phyloP scores from a whole-genome alignment of 306 rosid genomes.

The Vigna unguiculata region DNA sequence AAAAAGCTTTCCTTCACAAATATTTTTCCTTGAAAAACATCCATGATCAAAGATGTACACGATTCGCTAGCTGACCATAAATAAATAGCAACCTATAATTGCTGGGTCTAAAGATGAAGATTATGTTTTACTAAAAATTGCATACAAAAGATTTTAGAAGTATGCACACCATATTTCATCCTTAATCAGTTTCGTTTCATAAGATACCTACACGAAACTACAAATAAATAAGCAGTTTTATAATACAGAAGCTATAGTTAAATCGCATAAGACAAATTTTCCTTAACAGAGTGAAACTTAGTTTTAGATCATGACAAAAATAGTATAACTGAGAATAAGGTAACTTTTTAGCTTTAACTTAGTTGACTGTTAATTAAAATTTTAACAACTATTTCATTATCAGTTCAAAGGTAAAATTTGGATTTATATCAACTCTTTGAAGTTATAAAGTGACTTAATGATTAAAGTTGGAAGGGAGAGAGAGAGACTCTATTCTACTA shows the following conservation, averaged over 20 bases:
- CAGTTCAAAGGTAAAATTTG: conserved; percentile 24
- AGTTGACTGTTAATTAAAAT: conserved; percentile 6
- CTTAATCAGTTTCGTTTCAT: conserved; percentile 34
- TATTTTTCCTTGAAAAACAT: no score
- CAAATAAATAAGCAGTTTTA: neutral
- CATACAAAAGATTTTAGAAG: conserved; percentile 26
- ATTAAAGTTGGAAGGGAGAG: no score
- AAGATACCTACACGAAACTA: conserved; percentile 24
- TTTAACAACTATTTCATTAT: conserved; percentile 7
- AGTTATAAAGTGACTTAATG: no score
- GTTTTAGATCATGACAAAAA: conserved; percentile 14
- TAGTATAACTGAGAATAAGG: neutral
- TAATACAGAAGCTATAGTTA: neutral
- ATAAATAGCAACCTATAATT: neutral
- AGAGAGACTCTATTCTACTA: no score
- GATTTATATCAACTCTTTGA: conserved; percentile 11
- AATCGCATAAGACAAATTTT: neutral
- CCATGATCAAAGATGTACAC: no score
- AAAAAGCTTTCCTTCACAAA: no score
- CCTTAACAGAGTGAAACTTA: conserved; percentile 13
- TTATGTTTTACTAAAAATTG: neutral
- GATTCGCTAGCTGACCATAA: no score
- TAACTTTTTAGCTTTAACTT: neutral
- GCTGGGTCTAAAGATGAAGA: neutral
- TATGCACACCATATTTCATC: conserved; percentile 29